A percentile compares a stretch with the other conserved stretches of the same genome.
Evolutionary conservation across 2,329 filamentous ascomycete genomes (phyloP).

Genomic region (Dactylellina parvicollis): DNA sequence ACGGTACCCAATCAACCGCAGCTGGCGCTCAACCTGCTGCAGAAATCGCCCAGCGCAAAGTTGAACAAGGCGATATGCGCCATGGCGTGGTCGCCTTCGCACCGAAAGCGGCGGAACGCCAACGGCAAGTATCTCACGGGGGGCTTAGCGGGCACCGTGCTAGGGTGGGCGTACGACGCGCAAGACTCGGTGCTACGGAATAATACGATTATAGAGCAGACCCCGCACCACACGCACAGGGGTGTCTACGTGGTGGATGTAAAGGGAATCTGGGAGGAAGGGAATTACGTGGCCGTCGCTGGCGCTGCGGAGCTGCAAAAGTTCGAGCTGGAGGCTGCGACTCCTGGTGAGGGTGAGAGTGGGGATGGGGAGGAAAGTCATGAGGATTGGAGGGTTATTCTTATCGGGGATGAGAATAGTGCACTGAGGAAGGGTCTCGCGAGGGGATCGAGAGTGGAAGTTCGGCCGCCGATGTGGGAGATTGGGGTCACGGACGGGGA

Average conservation of each 20-base stretch:
- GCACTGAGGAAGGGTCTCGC: constrained; percentile 28
- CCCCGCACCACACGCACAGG: constrained; percentile 8
- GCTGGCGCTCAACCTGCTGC: constrained; percentile 25
- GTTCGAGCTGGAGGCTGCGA: constrained; percentile 12
- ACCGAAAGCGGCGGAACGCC: constrained; percentile 33
- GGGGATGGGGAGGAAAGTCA: neutral
- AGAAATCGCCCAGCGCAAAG: constrained; percentile 35
- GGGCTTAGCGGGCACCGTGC: constrained; percentile 37
- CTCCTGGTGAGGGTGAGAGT: neutral
- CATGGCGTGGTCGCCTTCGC: constrained; percentile 53
- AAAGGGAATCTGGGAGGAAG: constrained; percentile 32
- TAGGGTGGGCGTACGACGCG: constrained; percentile 52
- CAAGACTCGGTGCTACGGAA: constrained; percentile 44
- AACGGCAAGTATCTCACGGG: constrained; percentile 46
- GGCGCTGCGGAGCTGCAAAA: constrained; percentile 7
- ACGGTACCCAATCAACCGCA: constrained; percentile 44
- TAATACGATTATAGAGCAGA: constrained; percentile 44
- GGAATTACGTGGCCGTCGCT: constrained; percentile 47
- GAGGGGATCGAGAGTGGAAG: constrained; percentile 35
- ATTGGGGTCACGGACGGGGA: constrained; percentile 3
- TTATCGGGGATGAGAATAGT: constrained; percentile 50
- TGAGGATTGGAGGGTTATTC: constrained; percentile 27
- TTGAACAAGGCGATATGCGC: constrained; percentile 52
- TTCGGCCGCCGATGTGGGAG: constrained; percentile 48
- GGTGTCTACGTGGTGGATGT: constrained; percentile 10